Conservation (phyloP, 139 green algal genomes). For the Auxenochlorella protothecoides region DNA sequence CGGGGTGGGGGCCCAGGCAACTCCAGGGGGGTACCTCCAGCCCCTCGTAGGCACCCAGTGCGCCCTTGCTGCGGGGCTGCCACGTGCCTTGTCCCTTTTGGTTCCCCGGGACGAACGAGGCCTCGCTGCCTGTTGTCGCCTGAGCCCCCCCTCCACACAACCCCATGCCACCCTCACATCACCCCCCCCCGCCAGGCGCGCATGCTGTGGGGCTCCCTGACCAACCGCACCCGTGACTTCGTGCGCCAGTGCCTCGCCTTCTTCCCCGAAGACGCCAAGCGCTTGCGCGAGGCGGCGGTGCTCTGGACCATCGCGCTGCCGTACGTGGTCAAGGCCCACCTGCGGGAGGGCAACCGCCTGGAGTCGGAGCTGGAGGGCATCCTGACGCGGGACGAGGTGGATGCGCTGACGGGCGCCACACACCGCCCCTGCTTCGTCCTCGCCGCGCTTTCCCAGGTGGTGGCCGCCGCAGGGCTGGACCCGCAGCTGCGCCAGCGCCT, state of each 20-base stretch:
- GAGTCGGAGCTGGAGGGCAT: constrained; percentile 16
- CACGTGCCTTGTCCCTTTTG: too few species aligned
- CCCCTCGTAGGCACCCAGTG: too few species aligned
- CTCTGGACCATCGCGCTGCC: constrained; percentile 31
- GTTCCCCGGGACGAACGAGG: too few species aligned
- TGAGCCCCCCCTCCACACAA: too few species aligned
- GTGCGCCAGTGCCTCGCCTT: constrained; percentile 25
- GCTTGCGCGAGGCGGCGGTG: constrained; percentile 6
- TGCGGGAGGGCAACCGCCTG: constrained; percentile 3
- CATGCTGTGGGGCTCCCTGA: constrained; percentile 28
- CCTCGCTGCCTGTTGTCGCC: too few species aligned
- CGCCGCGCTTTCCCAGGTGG: constrained; percentile 1
- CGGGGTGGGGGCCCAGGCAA: too few species aligned
- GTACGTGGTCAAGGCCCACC: constrained; percentile 15
- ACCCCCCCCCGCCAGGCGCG: constrained; percentile 1
- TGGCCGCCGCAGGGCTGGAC: constrained; percentile 8
- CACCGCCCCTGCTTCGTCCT: constrained; percentile 30
- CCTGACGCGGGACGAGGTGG: constrained; percentile 18
- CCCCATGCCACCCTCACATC: too few species aligned
- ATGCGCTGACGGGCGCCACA: constrained; percentile 3
- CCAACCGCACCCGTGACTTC: constrained; percentile 27
- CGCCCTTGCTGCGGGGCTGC: too few species aligned
- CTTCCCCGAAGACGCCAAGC: background rate
- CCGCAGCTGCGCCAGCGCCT: constrained; percentile 18
- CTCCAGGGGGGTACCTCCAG: too few species aligned